phyloP scores from a whole-genome alignment of 495 filamentous ascomycete species.

The Aspergillus ostianus region DNA sequence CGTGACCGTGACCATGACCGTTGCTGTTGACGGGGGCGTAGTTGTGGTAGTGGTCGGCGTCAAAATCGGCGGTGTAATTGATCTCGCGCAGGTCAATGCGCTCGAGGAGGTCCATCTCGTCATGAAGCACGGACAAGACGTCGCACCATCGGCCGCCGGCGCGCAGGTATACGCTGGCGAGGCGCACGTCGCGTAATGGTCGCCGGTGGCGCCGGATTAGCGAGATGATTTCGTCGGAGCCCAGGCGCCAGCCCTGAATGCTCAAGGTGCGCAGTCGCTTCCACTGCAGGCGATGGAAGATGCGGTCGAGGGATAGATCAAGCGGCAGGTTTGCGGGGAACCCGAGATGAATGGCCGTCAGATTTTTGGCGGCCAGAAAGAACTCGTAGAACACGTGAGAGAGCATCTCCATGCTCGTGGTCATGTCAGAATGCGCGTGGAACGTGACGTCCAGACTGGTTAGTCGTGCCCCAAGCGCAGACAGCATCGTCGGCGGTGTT shows the following conservation, averaged over 20 bases:
- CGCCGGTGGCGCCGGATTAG: conserved; percentile 56
- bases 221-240: conserved; percentile 57
- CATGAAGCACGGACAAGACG: conserved; percentile 54
- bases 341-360: conserved; percentile 65
- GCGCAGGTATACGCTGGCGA: conserved; percentile 58
- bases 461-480: conserved; percentile 52
- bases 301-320: conserved; percentile 51
- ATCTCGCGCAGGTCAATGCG: conserved; percentile 61
- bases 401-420: conserved; percentile 52
- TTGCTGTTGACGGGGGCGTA: conserved; percentile 15
- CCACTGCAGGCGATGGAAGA: conserved; percentile 65
- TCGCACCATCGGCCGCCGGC: conserved; percentile 60
- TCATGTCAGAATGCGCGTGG: conserved; percentile 54
- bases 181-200: conserved; percentile 55
- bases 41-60: conserved; percentile 27
- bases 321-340: conserved; percentile 59
- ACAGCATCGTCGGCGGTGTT: conserved; percentile 45
- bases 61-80: conserved; percentile 58
- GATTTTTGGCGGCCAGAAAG: conserved; percentile 56
- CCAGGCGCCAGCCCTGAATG: conserved; percentile 62
- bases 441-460: conserved; percentile 61
- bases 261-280: conserved; percentile 61
- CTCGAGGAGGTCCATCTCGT: conserved; percentile 57
- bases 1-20: neutral
- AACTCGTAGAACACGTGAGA: conserved; percentile 55